Percentiles rank a stretch among this genome's conserved stretches.
phyloP scores from a whole-genome alignment of 2,329 filamentous ascomycete genomes.

The Nothophaeocryptopus gaeumannii region DNA sequence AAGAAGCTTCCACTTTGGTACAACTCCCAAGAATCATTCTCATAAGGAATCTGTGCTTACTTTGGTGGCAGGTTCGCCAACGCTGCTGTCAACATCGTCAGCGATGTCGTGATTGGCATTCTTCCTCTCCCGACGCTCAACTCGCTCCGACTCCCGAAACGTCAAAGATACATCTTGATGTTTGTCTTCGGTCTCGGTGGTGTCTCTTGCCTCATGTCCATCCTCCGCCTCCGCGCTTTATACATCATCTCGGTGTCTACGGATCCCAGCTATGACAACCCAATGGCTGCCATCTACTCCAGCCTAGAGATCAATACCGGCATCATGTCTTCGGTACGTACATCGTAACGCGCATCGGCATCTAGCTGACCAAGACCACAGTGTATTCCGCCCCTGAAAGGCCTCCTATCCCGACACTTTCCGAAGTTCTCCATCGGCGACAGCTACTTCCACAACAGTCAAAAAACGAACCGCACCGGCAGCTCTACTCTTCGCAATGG shows the following conservation, averaged over 20 bases:
- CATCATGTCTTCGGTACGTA: slow-evolving; percentile 26
- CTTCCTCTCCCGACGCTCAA: slow-evolving; percentile 33
- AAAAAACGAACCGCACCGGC: too few relatives aligned
- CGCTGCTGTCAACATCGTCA: slow-evolving; percentile 32
- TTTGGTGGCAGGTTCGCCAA: slow-evolving; percentile 20
- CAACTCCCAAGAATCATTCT: slow-evolving; percentile 28
- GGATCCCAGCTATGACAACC: slow-evolving; percentile 26
- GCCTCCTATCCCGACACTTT: slow-evolving; percentile 14
- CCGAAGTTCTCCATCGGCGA: slow-evolving; percentile 12
- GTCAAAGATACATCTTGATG: slow-evolving; percentile 30
- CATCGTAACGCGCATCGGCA: neutral
- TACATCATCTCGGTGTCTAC: slow-evolving; percentile 20
- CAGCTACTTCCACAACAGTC: slow-evolving; percentile 6
- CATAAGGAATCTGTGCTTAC: slow-evolving; percentile 26
- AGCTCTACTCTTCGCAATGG: too few relatives aligned
- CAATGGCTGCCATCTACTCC: slow-evolving; percentile 21
- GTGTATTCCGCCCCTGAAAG: slow-evolving; percentile 17
- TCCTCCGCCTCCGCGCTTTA: slow-evolving; percentile 24
- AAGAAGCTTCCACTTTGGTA: slow-evolving; percentile 11
- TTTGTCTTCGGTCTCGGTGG: slow-evolving; percentile 33
- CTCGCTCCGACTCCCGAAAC: slow-evolving; percentile 25
- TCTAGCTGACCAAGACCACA: neutral
- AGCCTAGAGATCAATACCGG: slow-evolving; percentile 24
- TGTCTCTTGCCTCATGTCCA: slow-evolving; percentile 24
- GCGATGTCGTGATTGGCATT: slow-evolving; percentile 31